These are phyloP conservation scores for Xylaria palmicola DNA, from an alignment of 495 filamentous ascomycete genomes.

Conservation along the genomic window DNA sequence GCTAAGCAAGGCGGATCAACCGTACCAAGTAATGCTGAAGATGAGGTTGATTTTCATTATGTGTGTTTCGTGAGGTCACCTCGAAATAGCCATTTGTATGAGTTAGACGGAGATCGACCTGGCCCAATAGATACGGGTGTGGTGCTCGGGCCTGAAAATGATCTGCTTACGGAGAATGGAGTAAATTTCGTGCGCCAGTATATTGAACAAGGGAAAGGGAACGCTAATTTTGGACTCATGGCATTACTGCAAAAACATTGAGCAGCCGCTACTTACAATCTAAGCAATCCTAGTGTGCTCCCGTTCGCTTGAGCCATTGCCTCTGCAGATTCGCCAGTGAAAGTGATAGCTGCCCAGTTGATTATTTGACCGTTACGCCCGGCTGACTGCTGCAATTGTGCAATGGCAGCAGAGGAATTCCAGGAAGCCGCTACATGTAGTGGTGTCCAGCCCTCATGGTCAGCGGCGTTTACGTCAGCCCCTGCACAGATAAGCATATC, in stretches of 20 bases:
- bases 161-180: constrained; percentile 58
- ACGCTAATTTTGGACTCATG: neutral
- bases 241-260: neutral
- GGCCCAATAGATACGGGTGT: constrained; percentile 14
- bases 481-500: neutral
- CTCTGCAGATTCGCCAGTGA: neutral
- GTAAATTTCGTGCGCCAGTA: neutral
- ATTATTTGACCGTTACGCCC: neutral
- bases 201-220: neutral
- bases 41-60: neutral
- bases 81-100: constrained; percentile 19
- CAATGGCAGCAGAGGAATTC: neutral
- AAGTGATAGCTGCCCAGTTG: neutral
- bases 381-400: neutral
- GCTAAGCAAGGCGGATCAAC: neutral
- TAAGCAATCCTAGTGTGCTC: neutral
- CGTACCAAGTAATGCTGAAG: neutral
- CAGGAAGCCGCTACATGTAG: neutral
- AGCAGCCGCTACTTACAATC: neutral
- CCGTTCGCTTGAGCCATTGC: neutral
- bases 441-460: neutral
- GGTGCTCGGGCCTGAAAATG: constrained; percentile 56
- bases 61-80: constrained; percentile 41
- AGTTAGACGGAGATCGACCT: constrained; percentile 28
- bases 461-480: neutral